Base-by-base conservation (phyloP, 495 filamentous ascomycete species). In the Bathelium albidoporum region DNA sequence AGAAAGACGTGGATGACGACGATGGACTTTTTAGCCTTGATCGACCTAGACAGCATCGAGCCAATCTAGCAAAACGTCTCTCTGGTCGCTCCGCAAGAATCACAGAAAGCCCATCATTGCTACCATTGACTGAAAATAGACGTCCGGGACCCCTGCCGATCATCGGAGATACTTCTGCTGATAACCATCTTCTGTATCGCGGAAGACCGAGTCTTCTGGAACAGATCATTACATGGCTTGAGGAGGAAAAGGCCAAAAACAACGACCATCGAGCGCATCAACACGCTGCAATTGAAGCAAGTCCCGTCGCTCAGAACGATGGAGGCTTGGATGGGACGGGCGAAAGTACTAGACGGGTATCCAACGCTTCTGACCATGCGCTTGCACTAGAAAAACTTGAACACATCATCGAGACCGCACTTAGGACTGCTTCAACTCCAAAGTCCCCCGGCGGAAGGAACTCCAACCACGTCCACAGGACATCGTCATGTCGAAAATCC, bases 201-300 rank as follows among this genome's bases (percentile, higher is more conserved):
- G 16, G 41, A n/a, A 4, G 20, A 31, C 29, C 64, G 66, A 79
- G 74, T 61, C 75, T 96, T 5, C 71, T 93, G 43, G 78, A 82
- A 45, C 89, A 93, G 70, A 84, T 96, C 26, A 77, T 80, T 24
- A 84, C 87, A 63, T 96, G 91, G 91, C 78, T 96, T 44, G 81
- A 89, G 60, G 80, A 83, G 45, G 90, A 95, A 72, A 89, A 87
- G 73, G 71, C 76, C 31, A 89, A 86, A 72, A 83, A 79, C 67
- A 79, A 79, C 59, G 73, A 75, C 22, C 78, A 78, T 60, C 82
- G 80, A 68, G 71, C 76, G 11, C 77, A 74, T 62, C 64, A 24
- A 28, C 49, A 43, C 67, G 64, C 55, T 55, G 20, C 24, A 20
- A 59, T 49, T 28, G 28, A 63, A 52, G 74, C 72, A 18, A 66